A percentile compares a stretch with the other conserved stretches of the same genome.
Evolutionary conservation across 1,284 basidiomycete genomes (phyloP).

Genomic region (Irpex sp.): DNA sequence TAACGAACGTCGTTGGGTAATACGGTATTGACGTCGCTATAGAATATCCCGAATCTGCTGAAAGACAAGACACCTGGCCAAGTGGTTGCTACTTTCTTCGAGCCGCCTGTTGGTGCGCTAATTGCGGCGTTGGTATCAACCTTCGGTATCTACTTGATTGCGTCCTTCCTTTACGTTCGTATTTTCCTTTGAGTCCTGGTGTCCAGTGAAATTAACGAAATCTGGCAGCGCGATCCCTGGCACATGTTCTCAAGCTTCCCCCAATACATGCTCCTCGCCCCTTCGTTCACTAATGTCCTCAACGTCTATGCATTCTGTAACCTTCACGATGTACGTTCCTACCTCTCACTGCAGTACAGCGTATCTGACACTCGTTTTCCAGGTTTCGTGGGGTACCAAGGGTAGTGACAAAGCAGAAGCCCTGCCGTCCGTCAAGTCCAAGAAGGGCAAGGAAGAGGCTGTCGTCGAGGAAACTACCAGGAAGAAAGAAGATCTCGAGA

Average conservation of each 20-base stretch:
- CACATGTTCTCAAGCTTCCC: constrained; percentile 97
- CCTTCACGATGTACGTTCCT: constrained; percentile 69
- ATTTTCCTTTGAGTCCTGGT: neutral
- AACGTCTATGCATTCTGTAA: constrained; percentile 98
- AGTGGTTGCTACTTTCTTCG: constrained; percentile 56
- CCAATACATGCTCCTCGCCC: constrained; percentile 87
- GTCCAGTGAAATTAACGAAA: neutral
- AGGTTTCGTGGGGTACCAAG: constrained; percentile 93
- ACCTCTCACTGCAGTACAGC: neutral
- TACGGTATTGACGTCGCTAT: constrained; percentile 1
- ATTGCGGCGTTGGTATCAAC: constrained; percentile 88
- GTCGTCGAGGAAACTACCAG: constrained; percentile 81
- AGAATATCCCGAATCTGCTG: constrained; percentile 54
- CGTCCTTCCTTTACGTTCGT: constrained; percentile 87
- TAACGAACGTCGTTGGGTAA: neutral
- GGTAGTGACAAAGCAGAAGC: constrained; percentile 94
- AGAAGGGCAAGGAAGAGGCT: constrained; percentile 73
- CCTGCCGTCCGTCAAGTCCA: constrained; percentile 85
- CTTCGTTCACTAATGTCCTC: constrained; percentile 90
- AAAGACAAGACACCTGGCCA: constrained; percentile 39
- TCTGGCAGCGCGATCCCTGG: constrained; percentile 84
- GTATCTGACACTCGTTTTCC: constrained; percentile 11
- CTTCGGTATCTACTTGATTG: constrained; percentile 79
- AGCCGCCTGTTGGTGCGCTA: constrained; percentile 74
- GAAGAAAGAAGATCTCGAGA: constrained; percentile 85